These are phyloP conservation scores for Pichia eremophila DNA, from an alignment of 805 yeast genomes.

Conservation along the genomic window DNA sequence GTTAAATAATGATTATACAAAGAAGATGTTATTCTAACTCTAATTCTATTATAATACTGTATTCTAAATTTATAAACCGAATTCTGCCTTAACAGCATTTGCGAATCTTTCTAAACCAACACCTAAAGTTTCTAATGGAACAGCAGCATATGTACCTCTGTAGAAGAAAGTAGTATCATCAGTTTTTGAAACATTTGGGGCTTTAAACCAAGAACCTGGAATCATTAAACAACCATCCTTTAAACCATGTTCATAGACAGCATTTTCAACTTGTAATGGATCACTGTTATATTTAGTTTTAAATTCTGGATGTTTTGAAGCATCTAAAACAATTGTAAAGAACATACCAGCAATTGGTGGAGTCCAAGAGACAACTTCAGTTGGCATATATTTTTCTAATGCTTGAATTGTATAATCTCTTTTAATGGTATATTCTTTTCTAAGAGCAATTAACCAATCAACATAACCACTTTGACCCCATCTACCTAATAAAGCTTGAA, in stretches of 20 bases:
- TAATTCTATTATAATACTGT: background rate
- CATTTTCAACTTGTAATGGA: conserved; percentile 54
- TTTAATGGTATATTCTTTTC: conserved; percentile 76
- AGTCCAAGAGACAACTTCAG: conserved; percentile 30
- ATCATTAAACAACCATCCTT: conserved; percentile 59
- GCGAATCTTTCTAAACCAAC: conserved; percentile 62
- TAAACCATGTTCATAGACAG: conserved; percentile 53
- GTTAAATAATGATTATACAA: too few species aligned
- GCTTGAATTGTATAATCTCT: conserved; percentile 83
- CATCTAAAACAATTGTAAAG: conserved; percentile 65
- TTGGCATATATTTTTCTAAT: conserved; percentile 49
- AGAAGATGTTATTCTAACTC: background rate
- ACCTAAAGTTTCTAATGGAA: conserved; percentile 54
- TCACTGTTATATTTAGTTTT: conserved; percentile 45
- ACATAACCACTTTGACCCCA: conserved; percentile 90
- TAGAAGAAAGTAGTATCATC: conserved; percentile 51
- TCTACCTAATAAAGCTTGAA: conserved; percentile 60
- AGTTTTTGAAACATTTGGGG: conserved; percentile 37
- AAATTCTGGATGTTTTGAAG: conserved; percentile 71
- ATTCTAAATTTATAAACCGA: conserved; percentile 21
- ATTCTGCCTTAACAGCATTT: conserved; percentile 51
- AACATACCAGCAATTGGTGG: conserved; percentile 87
- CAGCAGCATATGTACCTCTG: conserved; percentile 87
- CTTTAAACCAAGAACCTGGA: conserved; percentile 77
- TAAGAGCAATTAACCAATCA: conserved; percentile 79